A percentile compares a stretch with the other conserved stretches of the same genome.
These are phyloP conservation scores for Neonectria hederae DNA, from an alignment of 2,329 filamentous ascomycete genomes.

Conservation along the genomic window DNA sequence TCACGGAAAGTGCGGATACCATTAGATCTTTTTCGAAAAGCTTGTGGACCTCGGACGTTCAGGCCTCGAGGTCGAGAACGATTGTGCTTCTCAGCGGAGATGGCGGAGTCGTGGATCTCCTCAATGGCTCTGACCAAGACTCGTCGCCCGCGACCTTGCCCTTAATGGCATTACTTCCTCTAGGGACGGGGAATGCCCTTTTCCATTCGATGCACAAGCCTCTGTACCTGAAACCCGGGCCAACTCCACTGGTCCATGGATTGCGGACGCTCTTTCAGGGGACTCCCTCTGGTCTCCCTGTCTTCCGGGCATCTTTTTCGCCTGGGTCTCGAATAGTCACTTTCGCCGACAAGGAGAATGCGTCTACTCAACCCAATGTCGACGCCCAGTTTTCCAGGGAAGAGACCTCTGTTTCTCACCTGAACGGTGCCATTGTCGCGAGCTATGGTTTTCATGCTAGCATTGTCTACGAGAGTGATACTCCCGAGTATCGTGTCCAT, in stretches of 20 bases:
- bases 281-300: constrained; percentile 62
- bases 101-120: constrained; percentile 83
- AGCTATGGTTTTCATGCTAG: constrained; percentile 92
- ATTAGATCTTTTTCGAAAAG: constrained; percentile 69
- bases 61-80: constrained; percentile 51
- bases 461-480: constrained; percentile 91
- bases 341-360: constrained; percentile 39
- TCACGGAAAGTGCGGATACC: constrained; percentile 71
- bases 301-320: constrained; percentile 71
- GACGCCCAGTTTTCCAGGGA: constrained; percentile 38
- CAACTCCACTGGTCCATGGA: constrained; percentile 58
- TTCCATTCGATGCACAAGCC: constrained; percentile 71
- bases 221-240: constrained; percentile 53
- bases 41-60: constrained; percentile 47
- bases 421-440: constrained; percentile 83
- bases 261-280: constrained; percentile 70
- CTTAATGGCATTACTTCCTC: constrained; percentile 63
- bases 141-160: constrained; percentile 44
- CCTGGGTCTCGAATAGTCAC: constrained; percentile 62
- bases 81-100: constrained; percentile 88
- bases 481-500: constrained; percentile 78
- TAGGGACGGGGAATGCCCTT: constrained; percentile 73
- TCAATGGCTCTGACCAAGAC: constrained; percentile 67
- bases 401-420: constrained; percentile 49
- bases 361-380: constrained; percentile 4